Evolutionary conservation across 495 filamentous ascomycete genomes (phyloP).

Genomic region (Achaetomiella virescens): DNA sequence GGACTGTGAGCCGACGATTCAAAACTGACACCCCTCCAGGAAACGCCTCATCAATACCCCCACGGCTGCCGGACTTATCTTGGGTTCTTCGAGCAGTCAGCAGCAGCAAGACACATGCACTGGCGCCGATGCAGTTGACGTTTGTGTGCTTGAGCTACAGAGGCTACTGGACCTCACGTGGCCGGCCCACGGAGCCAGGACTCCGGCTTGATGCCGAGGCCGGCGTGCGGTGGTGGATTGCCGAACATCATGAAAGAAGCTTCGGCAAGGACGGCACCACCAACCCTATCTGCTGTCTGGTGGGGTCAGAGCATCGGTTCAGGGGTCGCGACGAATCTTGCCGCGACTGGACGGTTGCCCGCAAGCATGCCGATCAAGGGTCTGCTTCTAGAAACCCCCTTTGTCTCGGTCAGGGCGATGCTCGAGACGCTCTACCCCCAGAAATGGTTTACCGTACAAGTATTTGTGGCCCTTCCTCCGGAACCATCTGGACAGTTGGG

Average conservation of each 20-base stretch:
- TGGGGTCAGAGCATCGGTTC: conserved; percentile 78
- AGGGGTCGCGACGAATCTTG: conserved; percentile 51
- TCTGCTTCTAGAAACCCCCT: conserved; percentile 71
- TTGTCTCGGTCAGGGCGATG: conserved; percentile 67
- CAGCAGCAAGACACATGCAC: conserved; percentile 21
- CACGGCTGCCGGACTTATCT: conserved; percentile 63
- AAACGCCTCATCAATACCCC: conserved; percentile 63
- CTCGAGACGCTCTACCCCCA: conserved; percentile 69
- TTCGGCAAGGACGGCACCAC: conserved; percentile 17
- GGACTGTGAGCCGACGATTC: not conserved
- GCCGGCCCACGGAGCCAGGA: conserved; percentile 59
- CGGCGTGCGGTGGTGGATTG: conserved; percentile 53
- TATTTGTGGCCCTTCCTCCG: conserved; percentile 45
- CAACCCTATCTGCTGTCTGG: conserved; percentile 49
- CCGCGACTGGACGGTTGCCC: conserved; percentile 21
- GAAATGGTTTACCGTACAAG: conserved; percentile 70
- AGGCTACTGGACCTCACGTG: conserved; percentile 73
- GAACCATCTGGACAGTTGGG: conserved; percentile 42
- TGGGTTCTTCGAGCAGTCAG: conserved; percentile 42
- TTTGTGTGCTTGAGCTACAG: conserved; percentile 66
- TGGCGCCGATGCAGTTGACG: conserved; percentile 37
- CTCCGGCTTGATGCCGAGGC: conserved; percentile 60
- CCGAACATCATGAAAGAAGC: conserved; percentile 28
- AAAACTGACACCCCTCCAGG: conserved; percentile 37
- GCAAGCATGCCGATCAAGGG: conserved; percentile 29